phyloP scores from a whole-genome alignment of 192 early-diverging fungal genomes.

The Entomortierella beljakovae region DNA sequence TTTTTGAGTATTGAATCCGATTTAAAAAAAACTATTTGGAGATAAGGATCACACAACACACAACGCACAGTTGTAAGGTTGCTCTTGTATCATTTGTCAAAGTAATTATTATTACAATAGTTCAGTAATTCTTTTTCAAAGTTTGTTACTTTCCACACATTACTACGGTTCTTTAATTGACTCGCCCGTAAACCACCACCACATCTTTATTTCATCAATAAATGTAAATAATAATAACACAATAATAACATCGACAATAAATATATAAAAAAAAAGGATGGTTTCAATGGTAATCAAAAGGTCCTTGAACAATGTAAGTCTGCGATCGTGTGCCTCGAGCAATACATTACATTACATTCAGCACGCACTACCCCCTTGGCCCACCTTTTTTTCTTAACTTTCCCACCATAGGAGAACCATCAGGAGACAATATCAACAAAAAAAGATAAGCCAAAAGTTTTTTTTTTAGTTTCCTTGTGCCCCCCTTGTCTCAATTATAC shows the following conservation, averaged over 20 bases:
- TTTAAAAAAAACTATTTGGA: conserved; percentile 15
- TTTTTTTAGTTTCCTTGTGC: not conserved
- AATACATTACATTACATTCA: not conserved
- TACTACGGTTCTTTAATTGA: too few species aligned
- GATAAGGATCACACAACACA: conserved; percentile 17
- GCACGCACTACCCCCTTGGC: not conserved
- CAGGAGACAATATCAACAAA: conserved; percentile 7
- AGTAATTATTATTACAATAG: not conserved
- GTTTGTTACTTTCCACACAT: not conserved
- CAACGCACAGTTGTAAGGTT: not conserved
- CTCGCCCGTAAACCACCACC: too few species aligned
- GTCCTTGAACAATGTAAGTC: not conserved
- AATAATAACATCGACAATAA: not conserved
- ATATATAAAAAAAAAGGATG: not conserved
- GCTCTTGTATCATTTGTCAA: not conserved
- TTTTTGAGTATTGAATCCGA: conserved; percentile 8
- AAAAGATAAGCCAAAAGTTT: not conserved
- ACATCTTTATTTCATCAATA: too few species aligned
- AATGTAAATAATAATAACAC: not conserved
- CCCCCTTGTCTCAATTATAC: conserved; percentile 10
- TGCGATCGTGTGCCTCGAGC: conserved; percentile 7
- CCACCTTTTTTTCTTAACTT: conserved; percentile 5
- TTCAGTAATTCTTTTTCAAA: conserved; percentile 6
- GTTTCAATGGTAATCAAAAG: not conserved
- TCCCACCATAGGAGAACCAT: conserved; percentile 19